Conservation (phyloP, 2,329 filamentous ascomycete genomes). For the Fusarium chaquense region DNA sequence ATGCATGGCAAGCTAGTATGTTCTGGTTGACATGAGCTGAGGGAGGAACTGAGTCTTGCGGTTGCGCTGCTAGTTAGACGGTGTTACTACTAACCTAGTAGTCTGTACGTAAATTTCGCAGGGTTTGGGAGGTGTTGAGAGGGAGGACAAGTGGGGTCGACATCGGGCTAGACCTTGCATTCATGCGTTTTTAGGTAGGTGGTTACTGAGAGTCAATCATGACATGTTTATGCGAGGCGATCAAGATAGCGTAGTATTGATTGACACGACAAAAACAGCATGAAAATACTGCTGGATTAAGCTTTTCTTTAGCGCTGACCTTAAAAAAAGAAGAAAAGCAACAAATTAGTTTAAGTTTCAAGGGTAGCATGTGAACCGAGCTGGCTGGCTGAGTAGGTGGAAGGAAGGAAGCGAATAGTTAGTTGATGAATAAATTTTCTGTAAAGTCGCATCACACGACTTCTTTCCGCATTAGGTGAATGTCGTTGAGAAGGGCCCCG, state of each 20-base stretch:
- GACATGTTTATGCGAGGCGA: not conserved
- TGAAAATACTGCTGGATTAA: slow-evolving; percentile 4
- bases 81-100: not conserved
- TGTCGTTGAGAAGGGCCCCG: slow-evolving; percentile 26
- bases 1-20: not conserved
- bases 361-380: slow-evolving; percentile 17
- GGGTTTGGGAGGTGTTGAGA: not conserved
- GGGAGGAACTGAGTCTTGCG: not conserved
- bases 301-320: slow-evolving; percentile 23
- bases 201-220: not conserved
- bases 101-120: slow-evolving; percentile 24
- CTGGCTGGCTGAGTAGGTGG: not conserved
- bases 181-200: not conserved
- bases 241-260: not conserved
- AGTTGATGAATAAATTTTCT: not conserved
- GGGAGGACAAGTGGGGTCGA: slow-evolving; percentile 18
- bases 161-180: slow-evolving; percentile 6
- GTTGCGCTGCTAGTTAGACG: not conserved
- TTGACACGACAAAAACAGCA: not conserved
- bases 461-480: slow-evolving; percentile 39
- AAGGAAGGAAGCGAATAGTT: not conserved
- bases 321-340: not conserved
- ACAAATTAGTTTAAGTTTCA: not conserved
- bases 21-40: slow-evolving; percentile 14
- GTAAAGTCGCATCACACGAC: slow-evolving; percentile 38